Percentiles rank a stretch among this genome's conserved stretches.
phyloP scores from a whole-genome alignment of 2,329 filamentous ascomycete genomes.

The Sarocladium kiliense region DNA sequence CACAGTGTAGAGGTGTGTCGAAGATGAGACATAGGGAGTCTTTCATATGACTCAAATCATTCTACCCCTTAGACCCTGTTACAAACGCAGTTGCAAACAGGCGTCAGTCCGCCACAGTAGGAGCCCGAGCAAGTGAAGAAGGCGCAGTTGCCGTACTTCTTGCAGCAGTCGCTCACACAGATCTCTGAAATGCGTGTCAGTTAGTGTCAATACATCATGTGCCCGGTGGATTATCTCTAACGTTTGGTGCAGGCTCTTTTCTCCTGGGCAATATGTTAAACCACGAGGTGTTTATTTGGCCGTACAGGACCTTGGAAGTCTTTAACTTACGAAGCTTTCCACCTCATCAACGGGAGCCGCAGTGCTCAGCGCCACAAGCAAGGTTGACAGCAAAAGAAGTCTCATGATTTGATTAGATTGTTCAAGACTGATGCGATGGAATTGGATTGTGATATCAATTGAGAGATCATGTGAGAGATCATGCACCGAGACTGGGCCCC shows the following conservation, averaged over 20 bases:
- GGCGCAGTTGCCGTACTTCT: conserved; percentile 2
- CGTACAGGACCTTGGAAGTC: too few relatives aligned
- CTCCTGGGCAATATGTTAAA: too few relatives aligned
- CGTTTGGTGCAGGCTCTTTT: neutral
- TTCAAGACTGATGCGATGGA: neutral
- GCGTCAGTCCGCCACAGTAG: neutral
- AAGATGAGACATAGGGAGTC: too few relatives aligned
- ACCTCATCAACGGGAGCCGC: neutral
- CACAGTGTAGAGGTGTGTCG: too few relatives aligned
- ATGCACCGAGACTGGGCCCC: too few relatives aligned
- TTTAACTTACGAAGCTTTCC: neutral
- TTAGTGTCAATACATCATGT: too few relatives aligned
- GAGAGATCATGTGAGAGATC: too few relatives aligned
- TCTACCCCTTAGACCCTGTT: neutral
- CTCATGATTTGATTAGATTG: neutral
- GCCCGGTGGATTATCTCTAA: too few relatives aligned
- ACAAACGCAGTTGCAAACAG: conserved; percentile 2
- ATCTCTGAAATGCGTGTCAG: neutral
- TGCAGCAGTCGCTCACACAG: conserved; percentile 1
- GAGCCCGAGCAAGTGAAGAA: conserved; percentile 3
- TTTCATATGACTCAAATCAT: too few relatives aligned
- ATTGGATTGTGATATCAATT: too few relatives aligned
- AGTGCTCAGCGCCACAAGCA: neutral
- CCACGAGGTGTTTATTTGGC: too few relatives aligned
- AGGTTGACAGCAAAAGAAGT: neutral